Evolutionary conservation across 2,329 filamentous ascomycete genomes (phyloP).

Genomic region (Alternaria ethzedia): DNA sequence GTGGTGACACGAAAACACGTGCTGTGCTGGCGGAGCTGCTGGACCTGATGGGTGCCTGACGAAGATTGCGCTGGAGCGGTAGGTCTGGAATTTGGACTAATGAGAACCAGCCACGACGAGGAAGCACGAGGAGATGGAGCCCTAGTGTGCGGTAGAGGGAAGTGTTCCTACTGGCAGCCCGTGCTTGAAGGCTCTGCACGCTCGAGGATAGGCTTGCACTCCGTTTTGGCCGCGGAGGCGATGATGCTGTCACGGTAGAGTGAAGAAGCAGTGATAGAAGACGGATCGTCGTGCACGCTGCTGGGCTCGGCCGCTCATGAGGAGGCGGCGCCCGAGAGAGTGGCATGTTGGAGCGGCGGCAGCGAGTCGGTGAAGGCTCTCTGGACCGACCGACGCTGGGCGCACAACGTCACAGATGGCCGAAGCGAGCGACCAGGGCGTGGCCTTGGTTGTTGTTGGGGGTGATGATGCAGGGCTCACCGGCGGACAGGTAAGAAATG

Average conservation of each 20-base stretch:
- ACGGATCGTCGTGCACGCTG: neutral
- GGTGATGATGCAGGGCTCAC: slow-evolving; percentile 7
- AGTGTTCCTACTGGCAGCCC: slow-evolving; percentile 30
- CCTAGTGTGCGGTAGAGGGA: slow-evolving; percentile 24
- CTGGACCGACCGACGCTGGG: neutral
- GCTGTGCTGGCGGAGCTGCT: slow-evolving; percentile 11
- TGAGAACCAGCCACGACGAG: slow-evolving; percentile 39
- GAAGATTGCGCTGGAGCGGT: slow-evolving; percentile 12
- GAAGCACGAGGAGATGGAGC: slow-evolving; percentile 18
- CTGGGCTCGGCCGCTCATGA: slow-evolving; percentile 4
- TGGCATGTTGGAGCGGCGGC: neutral
- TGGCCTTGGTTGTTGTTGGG: slow-evolving; percentile 11
- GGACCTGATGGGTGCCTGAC: slow-evolving; percentile 26
- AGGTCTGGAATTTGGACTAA: slow-evolving; percentile 29
- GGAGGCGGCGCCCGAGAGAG: neutral
- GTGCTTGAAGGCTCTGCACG: slow-evolving; percentile 16
- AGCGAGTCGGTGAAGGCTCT: slow-evolving; percentile 30
- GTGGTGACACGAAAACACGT: slow-evolving; percentile 30
- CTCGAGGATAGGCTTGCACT: slow-evolving; percentile 29
- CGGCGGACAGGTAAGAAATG: slow-evolving; percentile 4
- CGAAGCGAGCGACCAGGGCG: neutral
- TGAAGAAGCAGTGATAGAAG: neutral
- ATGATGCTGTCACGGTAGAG: slow-evolving; percentile 1
- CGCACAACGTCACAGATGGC: neutral
- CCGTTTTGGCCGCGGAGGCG: slow-evolving; percentile 17